Percentiles rank a stretch among this genome's conserved stretches.
Evolutionary conservation across 345 rosid genomes (phyloP).

Genomic region (Cardamine resedifolia): DNA sequence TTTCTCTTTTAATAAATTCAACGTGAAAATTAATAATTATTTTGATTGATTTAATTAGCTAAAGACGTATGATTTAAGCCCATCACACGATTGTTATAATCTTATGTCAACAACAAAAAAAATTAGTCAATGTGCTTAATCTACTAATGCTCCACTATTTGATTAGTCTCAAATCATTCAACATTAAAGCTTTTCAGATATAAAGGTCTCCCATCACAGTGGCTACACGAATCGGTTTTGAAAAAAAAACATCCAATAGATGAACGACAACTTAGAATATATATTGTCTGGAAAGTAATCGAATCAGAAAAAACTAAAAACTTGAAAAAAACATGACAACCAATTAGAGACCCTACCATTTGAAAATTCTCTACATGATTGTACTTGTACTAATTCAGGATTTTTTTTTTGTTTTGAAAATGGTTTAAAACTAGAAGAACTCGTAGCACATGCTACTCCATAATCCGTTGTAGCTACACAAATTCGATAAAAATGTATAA

Average conservation of each 20-base stretch:
- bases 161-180: conserved; percentile 25
- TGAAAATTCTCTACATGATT: not conserved
- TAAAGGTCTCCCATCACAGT: conserved; percentile 24
- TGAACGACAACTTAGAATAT: conserved; percentile 27
- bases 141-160: conserved; percentile 36
- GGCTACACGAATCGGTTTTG: conserved; percentile 13
- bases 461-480: not conserved
- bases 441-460: not conserved
- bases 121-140: conserved; percentile 29
- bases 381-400: not conserved
- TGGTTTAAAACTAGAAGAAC: not conserved
- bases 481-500: not conserved
- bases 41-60: not conserved
- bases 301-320: not conserved
- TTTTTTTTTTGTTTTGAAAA: not conserved
- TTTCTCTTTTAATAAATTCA: not conserved
- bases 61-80: conserved; percentile 3
- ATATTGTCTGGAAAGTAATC: conserved; percentile 6
- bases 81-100: conserved; percentile 12
- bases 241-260: not conserved
- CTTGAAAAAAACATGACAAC: conserved; percentile 13
- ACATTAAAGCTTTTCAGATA: conserved; percentile 3
- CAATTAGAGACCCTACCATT: conserved; percentile 32
- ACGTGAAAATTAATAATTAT: not conserved
- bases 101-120: conserved; percentile 2